Evolutionary conservation across 768 basidiomycete genomes (phyloP).

Genomic region (Mycena capillaripes): DNA sequence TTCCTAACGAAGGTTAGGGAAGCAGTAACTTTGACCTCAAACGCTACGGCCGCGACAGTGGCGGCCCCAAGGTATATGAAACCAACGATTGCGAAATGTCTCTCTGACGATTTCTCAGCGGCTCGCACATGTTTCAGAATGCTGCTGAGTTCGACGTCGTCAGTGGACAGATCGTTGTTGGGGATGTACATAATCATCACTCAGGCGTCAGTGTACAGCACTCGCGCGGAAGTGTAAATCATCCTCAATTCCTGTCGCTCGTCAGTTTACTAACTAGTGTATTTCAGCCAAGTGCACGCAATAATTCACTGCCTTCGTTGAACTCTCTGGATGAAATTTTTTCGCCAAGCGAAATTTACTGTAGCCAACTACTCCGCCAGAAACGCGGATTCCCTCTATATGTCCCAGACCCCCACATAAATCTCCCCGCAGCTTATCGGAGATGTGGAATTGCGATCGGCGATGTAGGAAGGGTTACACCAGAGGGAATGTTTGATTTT

Average conservation of each 20-base stretch:
- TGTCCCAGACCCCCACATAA: neutral
- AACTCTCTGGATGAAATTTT: neutral
- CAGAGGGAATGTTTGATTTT: neutral
- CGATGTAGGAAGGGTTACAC: neutral
- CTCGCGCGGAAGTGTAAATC: too few species aligned
- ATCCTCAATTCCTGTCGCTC: too few species aligned
- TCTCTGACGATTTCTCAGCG: too few species aligned
- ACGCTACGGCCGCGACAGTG: too few species aligned
- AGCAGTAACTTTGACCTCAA: too few species aligned
- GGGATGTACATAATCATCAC: neutral
- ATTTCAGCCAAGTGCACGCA: too few species aligned
- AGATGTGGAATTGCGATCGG: neutral
- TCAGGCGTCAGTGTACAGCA: too few species aligned
- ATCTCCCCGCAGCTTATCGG: neutral
- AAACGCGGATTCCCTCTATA: neutral
- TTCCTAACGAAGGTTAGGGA: too few species aligned
- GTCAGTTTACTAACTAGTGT: too few species aligned
- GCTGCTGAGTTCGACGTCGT: neutral
- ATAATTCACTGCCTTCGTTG: too few species aligned
- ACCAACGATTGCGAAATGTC: too few species aligned
- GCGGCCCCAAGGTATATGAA: too few species aligned
- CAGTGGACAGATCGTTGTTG: neutral
- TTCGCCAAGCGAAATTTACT: neutral
- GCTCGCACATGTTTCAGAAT: neutral
- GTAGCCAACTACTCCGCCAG: neutral